These are phyloP conservation scores for Pythium angustatum DNA, from an alignment of 352 stramenopile species.

Conservation along the genomic window DNA sequence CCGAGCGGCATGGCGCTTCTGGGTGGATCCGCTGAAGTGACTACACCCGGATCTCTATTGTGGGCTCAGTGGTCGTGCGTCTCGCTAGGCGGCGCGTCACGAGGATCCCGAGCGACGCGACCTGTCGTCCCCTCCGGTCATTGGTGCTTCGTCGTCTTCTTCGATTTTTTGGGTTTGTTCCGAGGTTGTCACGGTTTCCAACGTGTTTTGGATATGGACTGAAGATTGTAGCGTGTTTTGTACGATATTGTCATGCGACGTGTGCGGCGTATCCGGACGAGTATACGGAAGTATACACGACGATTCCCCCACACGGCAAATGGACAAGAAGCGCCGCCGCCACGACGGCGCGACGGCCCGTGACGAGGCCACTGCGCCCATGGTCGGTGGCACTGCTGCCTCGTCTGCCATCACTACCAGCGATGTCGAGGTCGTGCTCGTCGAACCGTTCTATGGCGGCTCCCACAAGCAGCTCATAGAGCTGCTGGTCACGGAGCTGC, in stretches of 20 bases:
- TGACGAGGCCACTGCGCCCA: too few relatives aligned
- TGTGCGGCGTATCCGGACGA: constrained; percentile 6
- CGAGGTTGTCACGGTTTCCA: too few relatives aligned
- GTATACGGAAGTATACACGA: not conserved
- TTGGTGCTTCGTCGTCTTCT: too few relatives aligned
- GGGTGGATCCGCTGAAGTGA: not conserved
- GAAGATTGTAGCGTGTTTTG: too few relatives aligned
- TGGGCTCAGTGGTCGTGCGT: too few relatives aligned
- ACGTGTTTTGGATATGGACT: too few relatives aligned
- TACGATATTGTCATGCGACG: constrained; percentile 2
- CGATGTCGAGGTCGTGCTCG: constrained; percentile 32
- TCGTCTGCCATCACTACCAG: not conserved
- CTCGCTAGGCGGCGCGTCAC: not conserved
- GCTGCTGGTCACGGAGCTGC: constrained; percentile 33
- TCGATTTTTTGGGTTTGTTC: too few relatives aligned
- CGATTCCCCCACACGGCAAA: not conserved
- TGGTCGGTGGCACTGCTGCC: not conserved
- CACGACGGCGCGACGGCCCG: not conserved
- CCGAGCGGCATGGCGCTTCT: not conserved
- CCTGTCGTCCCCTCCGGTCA: too few relatives aligned
- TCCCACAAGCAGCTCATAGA: constrained; percentile 57
- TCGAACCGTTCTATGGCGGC: constrained; percentile 47
- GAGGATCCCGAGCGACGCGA: not conserved
- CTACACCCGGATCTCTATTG: too few relatives aligned
- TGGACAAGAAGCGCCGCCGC: constrained; percentile 27